A percentile compares a stretch with the other conserved stretches of the same genome.
Evolutionary conservation across 2,329 filamentous ascomycete genomes (phyloP).

Genomic region (Apiospora koreana): DNA sequence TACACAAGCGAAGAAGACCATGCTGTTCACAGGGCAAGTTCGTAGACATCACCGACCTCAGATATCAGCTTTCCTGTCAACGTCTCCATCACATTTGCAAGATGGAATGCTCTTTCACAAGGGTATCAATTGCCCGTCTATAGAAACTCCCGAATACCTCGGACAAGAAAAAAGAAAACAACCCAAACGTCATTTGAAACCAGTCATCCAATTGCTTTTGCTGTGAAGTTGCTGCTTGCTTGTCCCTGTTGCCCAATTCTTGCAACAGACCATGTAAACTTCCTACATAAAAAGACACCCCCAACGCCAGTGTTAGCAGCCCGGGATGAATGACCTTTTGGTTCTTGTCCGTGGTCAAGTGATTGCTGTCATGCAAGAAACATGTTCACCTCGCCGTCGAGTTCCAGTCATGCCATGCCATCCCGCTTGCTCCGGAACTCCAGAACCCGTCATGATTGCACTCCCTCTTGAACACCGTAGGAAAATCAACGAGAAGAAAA

Average conservation of each 20-base stretch:
- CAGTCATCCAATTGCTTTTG: not conserved
- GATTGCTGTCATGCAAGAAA: not conserved
- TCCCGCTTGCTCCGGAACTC: not conserved
- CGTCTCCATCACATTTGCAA: not conserved
- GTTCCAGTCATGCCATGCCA: not conserved
- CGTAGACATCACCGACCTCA: no score
- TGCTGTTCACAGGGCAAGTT: no score
- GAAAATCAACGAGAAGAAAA: not conserved
- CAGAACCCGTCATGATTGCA: not conserved
- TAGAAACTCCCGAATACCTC: not conserved
- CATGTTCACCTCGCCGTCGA: no score
- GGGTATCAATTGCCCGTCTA: slow-evolving; percentile 2
- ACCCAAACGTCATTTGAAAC: no score
- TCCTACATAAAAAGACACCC: no score
- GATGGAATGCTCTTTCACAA: not conserved
- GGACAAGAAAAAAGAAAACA: no score
- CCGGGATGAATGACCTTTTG: no score
- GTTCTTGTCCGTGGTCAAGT: no score
- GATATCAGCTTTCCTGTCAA: no score
- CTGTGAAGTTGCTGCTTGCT: no score
- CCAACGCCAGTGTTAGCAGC: not conserved
- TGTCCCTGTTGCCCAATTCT: not conserved
- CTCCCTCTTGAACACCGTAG: not conserved
- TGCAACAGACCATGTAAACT: not conserved
- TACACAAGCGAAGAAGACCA: no score